A percentile compares a stretch with the other conserved stretches of the same genome.
Evolutionary conservation across 768 basidiomycete species (phyloP).

Genomic region (Xerocomellus amylosporus): DNA sequence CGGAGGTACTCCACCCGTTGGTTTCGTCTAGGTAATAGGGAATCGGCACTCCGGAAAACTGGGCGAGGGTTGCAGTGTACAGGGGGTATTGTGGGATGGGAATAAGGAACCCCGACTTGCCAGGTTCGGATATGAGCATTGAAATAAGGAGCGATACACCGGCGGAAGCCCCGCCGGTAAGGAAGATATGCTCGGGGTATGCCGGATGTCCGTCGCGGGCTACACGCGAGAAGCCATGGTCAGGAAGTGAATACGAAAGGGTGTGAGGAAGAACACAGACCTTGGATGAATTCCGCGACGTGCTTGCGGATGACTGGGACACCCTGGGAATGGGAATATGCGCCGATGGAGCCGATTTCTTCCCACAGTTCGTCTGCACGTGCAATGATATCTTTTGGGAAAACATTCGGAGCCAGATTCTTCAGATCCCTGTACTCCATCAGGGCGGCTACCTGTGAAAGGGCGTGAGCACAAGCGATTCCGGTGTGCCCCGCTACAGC

Average conservation of each 20-base stretch:
- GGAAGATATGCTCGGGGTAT: slow-evolving; percentile 82
- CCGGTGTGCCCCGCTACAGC: neutral
- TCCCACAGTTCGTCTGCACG: slow-evolving; percentile 77
- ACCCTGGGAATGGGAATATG: slow-evolving; percentile 95
- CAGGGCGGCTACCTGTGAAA: slow-evolving; percentile 74
- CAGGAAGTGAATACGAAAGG: slow-evolving; percentile 3
- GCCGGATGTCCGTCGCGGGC: slow-evolving; percentile 89
- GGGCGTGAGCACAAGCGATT: neutral
- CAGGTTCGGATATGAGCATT: slow-evolving; percentile 66
- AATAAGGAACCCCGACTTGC: slow-evolving; percentile 75
- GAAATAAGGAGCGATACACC: slow-evolving; percentile 88
- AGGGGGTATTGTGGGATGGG: slow-evolving; percentile 98
- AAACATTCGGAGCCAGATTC: slow-evolving; percentile 69
- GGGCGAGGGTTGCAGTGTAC: slow-evolving; percentile 92
- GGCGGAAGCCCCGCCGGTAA: slow-evolving; percentile 91
- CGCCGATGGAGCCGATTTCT: slow-evolving; percentile 91
- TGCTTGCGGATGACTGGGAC: slow-evolving; percentile 82
- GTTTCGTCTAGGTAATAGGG: slow-evolving; percentile 89
- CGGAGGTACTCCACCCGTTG: slow-evolving; percentile 78
- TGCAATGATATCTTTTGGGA: slow-evolving; percentile 81
- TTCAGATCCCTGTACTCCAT: slow-evolving; percentile 89
- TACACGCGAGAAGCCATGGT: slow-evolving; percentile 29
- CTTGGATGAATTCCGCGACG: slow-evolving; percentile 86
- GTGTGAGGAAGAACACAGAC: slow-evolving; percentile 40
- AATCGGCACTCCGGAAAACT: slow-evolving; percentile 72